phyloP scores from a whole-genome alignment of 2,329 filamentous ascomycete genomes.

The Colletotrichum sp. region DNA sequence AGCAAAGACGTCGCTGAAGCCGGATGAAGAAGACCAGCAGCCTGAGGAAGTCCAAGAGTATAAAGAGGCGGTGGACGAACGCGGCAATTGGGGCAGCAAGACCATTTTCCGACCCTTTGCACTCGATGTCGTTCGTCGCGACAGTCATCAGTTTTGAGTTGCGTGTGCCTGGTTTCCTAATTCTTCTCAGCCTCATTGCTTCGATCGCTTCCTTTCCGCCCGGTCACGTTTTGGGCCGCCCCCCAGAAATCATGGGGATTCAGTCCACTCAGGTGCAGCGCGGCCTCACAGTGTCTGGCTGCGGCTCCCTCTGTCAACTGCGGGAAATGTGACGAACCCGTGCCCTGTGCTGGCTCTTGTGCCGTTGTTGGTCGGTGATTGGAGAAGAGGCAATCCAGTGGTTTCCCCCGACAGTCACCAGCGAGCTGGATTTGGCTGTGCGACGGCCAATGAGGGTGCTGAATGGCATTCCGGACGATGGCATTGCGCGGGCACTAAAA shows the following conservation, averaged over 20 bases:
- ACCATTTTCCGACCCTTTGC: not conserved
- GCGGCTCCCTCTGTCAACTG: slow-evolving; percentile 12
- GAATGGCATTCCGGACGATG: not conserved
- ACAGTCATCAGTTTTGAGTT: not conserved
- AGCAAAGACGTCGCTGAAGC: slow-evolving; percentile 20
- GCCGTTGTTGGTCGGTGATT: slow-evolving; percentile 17
- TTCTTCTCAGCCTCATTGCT: slow-evolving; percentile 11
- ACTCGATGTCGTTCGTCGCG: not conserved
- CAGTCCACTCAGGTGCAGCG: slow-evolving; percentile 3
- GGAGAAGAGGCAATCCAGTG: slow-evolving; percentile 17
- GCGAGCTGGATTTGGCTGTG: not conserved
- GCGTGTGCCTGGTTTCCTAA: not conserved
- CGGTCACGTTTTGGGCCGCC: slow-evolving; percentile 1
- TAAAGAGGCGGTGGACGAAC: slow-evolving; percentile 21
- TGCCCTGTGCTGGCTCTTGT: slow-evolving; percentile 20
- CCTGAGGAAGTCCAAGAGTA: not conserved
- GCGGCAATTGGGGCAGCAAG: not conserved
- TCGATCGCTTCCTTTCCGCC: not conserved
- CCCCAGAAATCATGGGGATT: not conserved
- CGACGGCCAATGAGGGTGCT: slow-evolving; percentile 14
- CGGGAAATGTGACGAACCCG: slow-evolving; percentile 22
- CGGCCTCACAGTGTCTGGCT: not conserved
- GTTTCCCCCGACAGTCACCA: slow-evolving; percentile 8
- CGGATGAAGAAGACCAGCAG: slow-evolving; percentile 4
- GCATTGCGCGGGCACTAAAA: slow-evolving; percentile 11